Percentiles rank a stretch among this genome's conserved stretches.
Evolutionary conservation across 2,329 filamentous ascomycete genomes (phyloP).

Genomic region (Aspergillus novoparasiticus): DNA sequence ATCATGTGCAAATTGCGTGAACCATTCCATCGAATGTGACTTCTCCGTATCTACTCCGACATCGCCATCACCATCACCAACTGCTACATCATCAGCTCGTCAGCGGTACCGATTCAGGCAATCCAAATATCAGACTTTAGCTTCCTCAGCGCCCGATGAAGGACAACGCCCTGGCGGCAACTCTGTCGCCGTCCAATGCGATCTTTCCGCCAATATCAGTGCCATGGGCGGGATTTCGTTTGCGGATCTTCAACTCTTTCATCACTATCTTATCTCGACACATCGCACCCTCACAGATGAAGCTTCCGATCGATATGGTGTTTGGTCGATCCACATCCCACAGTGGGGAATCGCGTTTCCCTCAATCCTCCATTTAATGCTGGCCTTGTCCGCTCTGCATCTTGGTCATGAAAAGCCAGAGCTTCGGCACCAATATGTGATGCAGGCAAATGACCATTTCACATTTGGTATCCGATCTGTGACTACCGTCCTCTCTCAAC

Average conservation of each 20-base stretch:
- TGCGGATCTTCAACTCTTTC: conserved; percentile 34
- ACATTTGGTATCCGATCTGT: conserved; percentile 38
- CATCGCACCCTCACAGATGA: conserved; percentile 28
- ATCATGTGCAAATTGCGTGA: conserved; percentile 31
- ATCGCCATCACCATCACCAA: conserved; percentile 12
- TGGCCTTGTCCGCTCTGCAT: conserved; percentile 35
- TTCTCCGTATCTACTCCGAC: conserved; percentile 16
- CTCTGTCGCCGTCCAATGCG: conserved; percentile 19
- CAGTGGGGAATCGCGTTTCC: conserved; percentile 34
- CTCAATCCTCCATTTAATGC: conserved; percentile 36
- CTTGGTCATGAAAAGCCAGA: conserved; percentile 25
- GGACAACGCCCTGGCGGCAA: neutral
- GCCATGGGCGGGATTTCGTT: conserved; percentile 25
- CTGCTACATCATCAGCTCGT: conserved; percentile 5
- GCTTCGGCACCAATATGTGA: conserved; percentile 22
- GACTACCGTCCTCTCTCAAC: conserved; percentile 27
- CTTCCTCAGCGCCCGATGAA: conserved; percentile 8
- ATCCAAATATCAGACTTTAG: conserved; percentile 22
- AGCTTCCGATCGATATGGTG: conserved; percentile 19
- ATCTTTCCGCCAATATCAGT: conserved; percentile 14
- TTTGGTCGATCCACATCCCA: conserved; percentile 36
- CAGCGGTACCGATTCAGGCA: conserved; percentile 22
- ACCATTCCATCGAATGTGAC: conserved; percentile 32
- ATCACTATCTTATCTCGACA: conserved; percentile 33
- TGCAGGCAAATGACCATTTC: conserved; percentile 36